Conservation (phyloP, 495 filamentous ascomycete species). For the Collariella sp. region DNA sequence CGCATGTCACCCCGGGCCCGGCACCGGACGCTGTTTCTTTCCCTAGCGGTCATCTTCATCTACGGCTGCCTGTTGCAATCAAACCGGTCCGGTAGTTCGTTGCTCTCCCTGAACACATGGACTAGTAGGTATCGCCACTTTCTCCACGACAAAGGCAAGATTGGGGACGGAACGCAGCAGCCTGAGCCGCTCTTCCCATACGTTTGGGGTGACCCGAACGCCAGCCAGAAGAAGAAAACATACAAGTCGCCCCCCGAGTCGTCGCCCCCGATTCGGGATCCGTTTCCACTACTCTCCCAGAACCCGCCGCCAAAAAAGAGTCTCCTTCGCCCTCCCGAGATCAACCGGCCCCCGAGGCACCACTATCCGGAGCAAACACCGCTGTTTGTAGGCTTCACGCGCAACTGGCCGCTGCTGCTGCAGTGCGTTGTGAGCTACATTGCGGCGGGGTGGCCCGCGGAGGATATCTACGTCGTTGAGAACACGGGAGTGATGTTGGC, state of each 20-base stretch:
- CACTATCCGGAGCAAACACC: slow-evolving; percentile 40
- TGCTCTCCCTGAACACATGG: too few relatives aligned
- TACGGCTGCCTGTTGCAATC: too few relatives aligned
- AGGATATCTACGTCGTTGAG: slow-evolving; percentile 52
- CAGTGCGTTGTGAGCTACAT: slow-evolving; percentile 52
- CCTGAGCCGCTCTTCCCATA: too few relatives aligned
- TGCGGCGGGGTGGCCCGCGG: slow-evolving; percentile 51
- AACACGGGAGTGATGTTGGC: slow-evolving; percentile 53
- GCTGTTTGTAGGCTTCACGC: slow-evolving; percentile 51
- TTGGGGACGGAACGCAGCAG: too few relatives aligned
- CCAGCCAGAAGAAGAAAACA: slow-evolving; percentile 3
- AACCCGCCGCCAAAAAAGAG: slow-evolving; percentile 8
- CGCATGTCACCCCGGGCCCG: too few relatives aligned
- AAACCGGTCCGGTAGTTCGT: too few relatives aligned
- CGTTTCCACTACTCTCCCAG: slow-evolving; percentile 20
- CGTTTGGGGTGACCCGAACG: slow-evolving; percentile 11
- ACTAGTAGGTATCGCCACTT: too few relatives aligned
- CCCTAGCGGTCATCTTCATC: too few relatives aligned
- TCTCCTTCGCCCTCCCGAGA: slow-evolving; percentile 21
- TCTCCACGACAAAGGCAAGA: too few relatives aligned
- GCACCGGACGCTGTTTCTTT: too few relatives aligned
- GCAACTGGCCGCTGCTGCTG: slow-evolving; percentile 50
- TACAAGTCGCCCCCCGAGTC: slow-evolving; percentile 12
- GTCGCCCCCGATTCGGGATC: slow-evolving; percentile 14
- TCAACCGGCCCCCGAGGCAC: slow-evolving; percentile 30